Conservation (phyloP, 2,329 filamentous ascomycete genomes). For the Phoma herbarum region DNA sequence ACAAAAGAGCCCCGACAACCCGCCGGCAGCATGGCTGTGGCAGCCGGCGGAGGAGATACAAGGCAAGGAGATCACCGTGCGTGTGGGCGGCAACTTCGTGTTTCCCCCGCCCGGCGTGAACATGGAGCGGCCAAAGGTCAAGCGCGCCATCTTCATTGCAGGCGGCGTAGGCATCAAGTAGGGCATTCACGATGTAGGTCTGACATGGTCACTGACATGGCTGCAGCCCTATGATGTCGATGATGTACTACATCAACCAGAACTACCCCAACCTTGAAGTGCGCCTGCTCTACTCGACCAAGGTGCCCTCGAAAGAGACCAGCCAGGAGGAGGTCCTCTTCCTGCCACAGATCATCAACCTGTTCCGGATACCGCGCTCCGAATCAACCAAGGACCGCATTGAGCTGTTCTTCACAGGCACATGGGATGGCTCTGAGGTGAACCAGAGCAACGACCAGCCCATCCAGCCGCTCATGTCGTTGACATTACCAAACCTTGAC, state of each 20-base stretch:
- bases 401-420: conserved; percentile 50
- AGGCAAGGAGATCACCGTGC: conserved; percentile 67
- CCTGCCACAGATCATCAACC: conserved; percentile 44
- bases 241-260: conserved; percentile 68
- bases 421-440: conserved; percentile 39
- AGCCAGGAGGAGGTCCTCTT: conserved; percentile 47
- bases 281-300: conserved; percentile 70
- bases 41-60: conserved; percentile 62
- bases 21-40: conserved; percentile 81
- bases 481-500: conserved; percentile 43
- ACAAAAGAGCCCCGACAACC: conserved; percentile 74
- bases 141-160: conserved; percentile 76
- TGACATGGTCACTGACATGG: conserved; percentile 22
- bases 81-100: conserved; percentile 82
- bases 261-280: conserved; percentile 56
- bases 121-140: conserved; percentile 51
- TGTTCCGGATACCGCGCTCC: conserved; percentile 42
- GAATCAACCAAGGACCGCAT: conserved; percentile 42
- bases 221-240: conserved; percentile 74
- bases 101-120: conserved; percentile 71
- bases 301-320: conserved; percentile 47
- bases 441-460: conserved; percentile 37
- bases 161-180: conserved; percentile 85
- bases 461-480: conserved; percentile 45
- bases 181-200: conserved; percentile 30